A percentile compares a stretch with the other conserved stretches of the same genome.
These are phyloP conservation scores for Aspergillus pseudoglaucus DNA, from an alignment of 2,329 filamentous ascomycete genomes.

Conservation along the genomic window DNA sequence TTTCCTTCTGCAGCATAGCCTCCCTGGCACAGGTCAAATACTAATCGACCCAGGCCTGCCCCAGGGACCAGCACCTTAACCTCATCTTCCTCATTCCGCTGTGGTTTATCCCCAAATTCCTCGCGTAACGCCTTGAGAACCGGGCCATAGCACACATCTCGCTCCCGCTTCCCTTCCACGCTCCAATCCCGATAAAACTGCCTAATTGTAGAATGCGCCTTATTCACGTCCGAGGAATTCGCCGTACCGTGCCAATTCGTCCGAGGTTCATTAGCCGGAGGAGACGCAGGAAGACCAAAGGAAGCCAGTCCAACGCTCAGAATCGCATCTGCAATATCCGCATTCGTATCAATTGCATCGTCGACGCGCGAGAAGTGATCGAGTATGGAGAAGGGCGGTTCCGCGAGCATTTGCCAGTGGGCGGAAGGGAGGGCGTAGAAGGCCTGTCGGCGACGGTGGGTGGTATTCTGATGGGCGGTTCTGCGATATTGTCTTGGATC, in stretches of 20 bases:
- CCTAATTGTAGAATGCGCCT: constrained; percentile 83
- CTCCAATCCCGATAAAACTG: constrained; percentile 97
- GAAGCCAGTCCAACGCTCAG: constrained; percentile 61
- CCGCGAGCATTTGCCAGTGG: constrained; percentile 77
- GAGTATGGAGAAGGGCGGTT: constrained; percentile 74
- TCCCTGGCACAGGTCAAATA: constrained; percentile 72
- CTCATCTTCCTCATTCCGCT: constrained; percentile 34
- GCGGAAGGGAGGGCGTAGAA: constrained; percentile 83
- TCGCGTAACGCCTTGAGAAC: constrained; percentile 59
- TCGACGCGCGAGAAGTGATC: constrained; percentile 74
- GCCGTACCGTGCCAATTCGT: constrained; percentile 64
- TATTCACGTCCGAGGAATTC: constrained; percentile 71
- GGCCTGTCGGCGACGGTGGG: constrained; percentile 80
- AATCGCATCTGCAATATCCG: constrained; percentile 73
- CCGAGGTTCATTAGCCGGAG: constrained; percentile 34
- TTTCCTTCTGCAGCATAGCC: constrained; percentile 81
- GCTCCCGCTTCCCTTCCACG: constrained; percentile 64
- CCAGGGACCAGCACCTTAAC: constrained; percentile 77
- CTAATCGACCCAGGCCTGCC: constrained; percentile 77
- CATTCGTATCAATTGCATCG: constrained; percentile 81
- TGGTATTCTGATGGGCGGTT: constrained; percentile 80
- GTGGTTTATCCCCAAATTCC: constrained; percentile 33
- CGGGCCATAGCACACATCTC: constrained; percentile 69
- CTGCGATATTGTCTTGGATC: constrained; percentile 69
- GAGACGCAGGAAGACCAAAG: constrained; percentile 51